phyloP scores from a whole-genome alignment of 768 basidiomycete genomes.

The Pisolithus tinctorius region DNA sequence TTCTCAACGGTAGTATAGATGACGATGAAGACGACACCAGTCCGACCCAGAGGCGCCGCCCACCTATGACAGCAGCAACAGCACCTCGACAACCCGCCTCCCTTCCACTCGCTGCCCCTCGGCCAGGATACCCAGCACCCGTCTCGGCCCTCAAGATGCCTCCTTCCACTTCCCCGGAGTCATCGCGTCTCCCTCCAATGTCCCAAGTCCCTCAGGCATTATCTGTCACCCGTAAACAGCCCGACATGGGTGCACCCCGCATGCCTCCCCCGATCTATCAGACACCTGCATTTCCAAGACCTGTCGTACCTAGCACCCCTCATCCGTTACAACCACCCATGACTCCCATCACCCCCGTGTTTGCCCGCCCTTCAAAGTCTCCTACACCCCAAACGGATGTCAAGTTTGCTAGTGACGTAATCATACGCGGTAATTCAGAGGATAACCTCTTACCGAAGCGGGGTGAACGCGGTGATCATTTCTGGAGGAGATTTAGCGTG shows the following conservation, averaged over 20 bases:
- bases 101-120: slow-evolving; percentile 57
- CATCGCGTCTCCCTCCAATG: slow-evolving; percentile 19
- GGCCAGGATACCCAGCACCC: slow-evolving; percentile 68
- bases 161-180: slow-evolving; percentile 32
- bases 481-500: slow-evolving; percentile 84
- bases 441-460: slow-evolving; percentile 60
- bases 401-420: slow-evolving; percentile 43
- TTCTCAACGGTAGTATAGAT: slow-evolving; percentile 38
- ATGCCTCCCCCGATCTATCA: slow-evolving; percentile 28
- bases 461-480: slow-evolving; percentile 74
- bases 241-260: slow-evolving; percentile 14
- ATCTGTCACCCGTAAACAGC: slow-evolving; percentile 13
- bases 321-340: slow-evolving; percentile 73
- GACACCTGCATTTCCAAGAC: slow-evolving; percentile 21
- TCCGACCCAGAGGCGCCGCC: slow-evolving; percentile 17
- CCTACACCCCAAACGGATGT: slow-evolving; percentile 34
- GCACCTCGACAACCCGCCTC: slow-evolving; percentile 23
- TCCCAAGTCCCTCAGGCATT: slow-evolving; percentile 25
- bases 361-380: slow-evolving; percentile 51
- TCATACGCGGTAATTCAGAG: slow-evolving; percentile 65
- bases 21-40: slow-evolving; percentile 29
- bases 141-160: slow-evolving; percentile 57
- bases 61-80: slow-evolving; percentile 28
- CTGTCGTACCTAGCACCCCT: slow-evolving; percentile 45
- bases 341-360: slow-evolving; percentile 74